phyloP scores from a whole-genome alignment of 768 basidiomycete species.

The Grammothele lineata region DNA sequence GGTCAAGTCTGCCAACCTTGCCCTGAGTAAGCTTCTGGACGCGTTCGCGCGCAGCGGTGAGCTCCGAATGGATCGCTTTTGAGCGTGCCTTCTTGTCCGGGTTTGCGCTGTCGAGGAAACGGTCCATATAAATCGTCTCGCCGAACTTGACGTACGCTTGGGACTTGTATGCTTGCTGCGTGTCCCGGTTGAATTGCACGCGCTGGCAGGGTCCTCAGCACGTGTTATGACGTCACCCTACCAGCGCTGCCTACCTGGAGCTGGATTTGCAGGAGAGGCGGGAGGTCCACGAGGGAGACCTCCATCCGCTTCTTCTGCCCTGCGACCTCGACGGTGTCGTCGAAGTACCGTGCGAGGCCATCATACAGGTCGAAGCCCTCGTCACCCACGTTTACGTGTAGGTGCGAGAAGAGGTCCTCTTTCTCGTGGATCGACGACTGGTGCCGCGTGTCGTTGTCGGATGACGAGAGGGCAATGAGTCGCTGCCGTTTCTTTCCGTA shows the following conservation, averaged over 20 bases:
- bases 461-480: constrained; percentile 35
- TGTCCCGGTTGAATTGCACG: constrained; percentile 92
- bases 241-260: constrained; percentile 64
- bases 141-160: constrained; percentile 93
- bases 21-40: constrained; percentile 63
- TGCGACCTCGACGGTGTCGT: constrained; percentile 83
- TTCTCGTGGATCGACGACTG: constrained; percentile 72
- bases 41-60: constrained; percentile 62
- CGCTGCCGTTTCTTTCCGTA: constrained; percentile 83
- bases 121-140: constrained; percentile 85
- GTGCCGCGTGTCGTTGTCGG: constrained; percentile 28
- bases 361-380: constrained; percentile 92
- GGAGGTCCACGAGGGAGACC: constrained; percentile 78
- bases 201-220: constrained; percentile 41
- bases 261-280: constrained; percentile 91
- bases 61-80: constrained; percentile 62
- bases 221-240: neutral
- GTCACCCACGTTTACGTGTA: constrained; percentile 89
- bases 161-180: constrained; percentile 89
- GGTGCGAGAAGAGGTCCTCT: constrained; percentile 89
- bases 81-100: constrained; percentile 66
- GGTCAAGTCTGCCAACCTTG: constrained; percentile 71
- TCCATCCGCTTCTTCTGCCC: constrained; percentile 87
- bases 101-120: constrained; percentile 79
- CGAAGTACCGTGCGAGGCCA: constrained; percentile 87